Conservation (phyloP, 2,329 filamentous ascomycete genomes). For the Aspergillus pseudoglaucus region DNA sequence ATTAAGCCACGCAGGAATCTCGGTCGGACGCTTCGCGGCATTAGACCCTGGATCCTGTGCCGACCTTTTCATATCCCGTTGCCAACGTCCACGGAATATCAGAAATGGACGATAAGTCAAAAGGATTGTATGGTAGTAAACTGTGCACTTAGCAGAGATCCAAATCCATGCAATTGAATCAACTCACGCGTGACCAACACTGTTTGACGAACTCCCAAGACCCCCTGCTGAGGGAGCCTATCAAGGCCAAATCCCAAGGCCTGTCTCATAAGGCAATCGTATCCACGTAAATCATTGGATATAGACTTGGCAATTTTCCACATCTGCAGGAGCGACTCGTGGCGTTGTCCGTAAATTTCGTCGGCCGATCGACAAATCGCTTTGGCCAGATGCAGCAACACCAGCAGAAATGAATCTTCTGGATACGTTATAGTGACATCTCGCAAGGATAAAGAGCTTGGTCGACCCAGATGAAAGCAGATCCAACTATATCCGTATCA, state of each 20-base stretch:
- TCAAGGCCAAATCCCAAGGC: slow-evolving; percentile 31
- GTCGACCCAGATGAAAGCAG: slow-evolving; percentile 39
- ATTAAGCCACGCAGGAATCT: slow-evolving; percentile 36
- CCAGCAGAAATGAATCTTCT: slow-evolving; percentile 33
- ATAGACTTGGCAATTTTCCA: slow-evolving; percentile 31
- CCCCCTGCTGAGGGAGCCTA: slow-evolving; percentile 29
- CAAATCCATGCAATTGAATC: background rate
- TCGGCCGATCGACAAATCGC: slow-evolving; percentile 37
- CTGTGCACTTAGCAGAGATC: slow-evolving; percentile 15
- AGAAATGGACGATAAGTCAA: slow-evolving; percentile 42
- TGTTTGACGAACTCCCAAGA: slow-evolving; percentile 36
- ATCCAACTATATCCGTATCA: slow-evolving; percentile 31
- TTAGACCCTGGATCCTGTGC: slow-evolving; percentile 4
- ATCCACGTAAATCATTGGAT: slow-evolving; percentile 22
- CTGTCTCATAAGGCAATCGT: slow-evolving; percentile 21
- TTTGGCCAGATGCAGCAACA: slow-evolving; percentile 32
- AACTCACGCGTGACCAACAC: slow-evolving; percentile 36
- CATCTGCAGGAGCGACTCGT: slow-evolving; percentile 35
- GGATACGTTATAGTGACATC: slow-evolving; percentile 33
- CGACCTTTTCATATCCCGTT: slow-evolving; percentile 22
- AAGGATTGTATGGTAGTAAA: slow-evolving; percentile 40
- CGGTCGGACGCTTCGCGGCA: slow-evolving; percentile 13
- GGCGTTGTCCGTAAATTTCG: slow-evolving; percentile 37
- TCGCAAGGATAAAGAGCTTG: slow-evolving; percentile 33
- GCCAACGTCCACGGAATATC: slow-evolving; percentile 39